A percentile compares a stretch with the other conserved stretches of the same genome.
These are phyloP conservation scores for Aspergillus sp. DNA, from an alignment of 2,329 filamentous ascomycete genomes.

Conservation along the genomic window DNA sequence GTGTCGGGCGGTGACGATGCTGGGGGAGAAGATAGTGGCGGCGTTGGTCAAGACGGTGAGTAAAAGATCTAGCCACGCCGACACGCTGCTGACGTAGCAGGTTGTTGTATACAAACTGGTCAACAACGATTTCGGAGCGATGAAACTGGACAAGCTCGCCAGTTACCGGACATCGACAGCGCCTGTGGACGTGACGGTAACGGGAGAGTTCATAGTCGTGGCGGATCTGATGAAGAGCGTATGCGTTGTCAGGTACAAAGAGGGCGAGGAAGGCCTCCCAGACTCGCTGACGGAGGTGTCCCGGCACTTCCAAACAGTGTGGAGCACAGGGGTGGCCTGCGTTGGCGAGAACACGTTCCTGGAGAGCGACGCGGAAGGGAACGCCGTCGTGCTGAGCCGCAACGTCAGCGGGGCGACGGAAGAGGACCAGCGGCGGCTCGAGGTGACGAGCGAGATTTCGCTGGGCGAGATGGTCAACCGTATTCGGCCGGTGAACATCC, in stretches of 20 bases:
- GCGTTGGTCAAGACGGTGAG: conserved; percentile 79
- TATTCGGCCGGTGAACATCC: conserved; percentile 65
- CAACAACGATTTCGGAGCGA: conserved; percentile 22
- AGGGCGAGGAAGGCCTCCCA: conserved; percentile 46
- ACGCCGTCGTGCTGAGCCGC: conserved; percentile 68
- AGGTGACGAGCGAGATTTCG: conserved; percentile 69
- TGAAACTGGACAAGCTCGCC: conserved; percentile 59
- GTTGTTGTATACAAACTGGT: conserved; percentile 50
- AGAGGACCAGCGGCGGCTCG: conserved; percentile 61
- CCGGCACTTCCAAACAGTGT: conserved; percentile 70
- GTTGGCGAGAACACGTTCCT: conserved; percentile 68
- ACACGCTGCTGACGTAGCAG: conserved; percentile 25
- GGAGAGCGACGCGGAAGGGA: conserved; percentile 77
- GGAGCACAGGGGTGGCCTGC: conserved; percentile 69
- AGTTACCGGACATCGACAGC: conserved; percentile 74
- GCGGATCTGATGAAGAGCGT: conserved; percentile 92
- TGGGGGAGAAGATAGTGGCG: conserved; percentile 70
- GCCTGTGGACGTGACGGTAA: conserved; percentile 69
- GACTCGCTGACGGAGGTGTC: conserved; percentile 63
- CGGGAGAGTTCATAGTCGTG: conserved; percentile 67
- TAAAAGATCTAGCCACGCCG: conserved; percentile 3
- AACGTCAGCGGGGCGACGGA: conserved; percentile 63
- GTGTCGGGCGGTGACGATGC: conserved; percentile 67
- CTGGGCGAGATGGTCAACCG: conserved; percentile 90
- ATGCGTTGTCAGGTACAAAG: conserved; percentile 63